A percentile compares a stretch with the other conserved stretches of the same genome.
Evolutionary conservation across 164 flowering plant genomes (phyloP).

Genomic region (Stephania cephalantha): DNA sequence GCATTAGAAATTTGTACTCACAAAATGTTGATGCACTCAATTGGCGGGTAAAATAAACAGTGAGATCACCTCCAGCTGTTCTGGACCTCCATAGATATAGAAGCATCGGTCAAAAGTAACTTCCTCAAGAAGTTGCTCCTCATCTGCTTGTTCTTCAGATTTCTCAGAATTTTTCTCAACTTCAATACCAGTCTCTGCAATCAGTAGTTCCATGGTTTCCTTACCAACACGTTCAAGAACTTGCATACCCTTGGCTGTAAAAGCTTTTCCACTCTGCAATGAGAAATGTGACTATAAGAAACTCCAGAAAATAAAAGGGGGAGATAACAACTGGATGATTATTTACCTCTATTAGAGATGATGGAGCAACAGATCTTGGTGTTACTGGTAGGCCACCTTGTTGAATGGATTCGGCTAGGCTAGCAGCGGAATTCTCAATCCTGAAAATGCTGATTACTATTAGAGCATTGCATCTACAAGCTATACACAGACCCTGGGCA

Average conservation of each 20-base stretch:
- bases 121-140: slow-evolving; percentile 75
- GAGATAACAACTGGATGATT: slow-evolving; percentile 1
- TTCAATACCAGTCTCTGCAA: slow-evolving; percentile 77
- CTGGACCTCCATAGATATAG: slow-evolving; percentile 99
- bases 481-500: background rate
- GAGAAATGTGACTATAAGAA: slow-evolving; percentile 3
- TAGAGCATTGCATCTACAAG: background rate
- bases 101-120: slow-evolving; percentile 91
- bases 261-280: slow-evolving; percentile 82
- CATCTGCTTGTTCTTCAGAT: slow-evolving; percentile 33
- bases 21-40: background rate
- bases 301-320: background rate
- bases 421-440: slow-evolving; percentile 76
- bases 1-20: background rate
- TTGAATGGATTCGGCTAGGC: slow-evolving; percentile 68
- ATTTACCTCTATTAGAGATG: slow-evolving; percentile 75
- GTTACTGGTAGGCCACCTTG: slow-evolving; percentile 48
- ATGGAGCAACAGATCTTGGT: slow-evolving; percentile 69
- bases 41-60: background rate
- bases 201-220: slow-evolving; percentile 90
- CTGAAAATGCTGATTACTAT: slow-evolving; percentile 29
- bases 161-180: slow-evolving; percentile 48
- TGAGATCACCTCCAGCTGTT: slow-evolving; percentile 77
- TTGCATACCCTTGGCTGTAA: slow-evolving; percentile 86
- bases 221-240: slow-evolving; percentile 88